phyloP scores from a whole-genome alignment of 495 filamentous ascomycete genomes.

The Xylaria venustula region DNA sequence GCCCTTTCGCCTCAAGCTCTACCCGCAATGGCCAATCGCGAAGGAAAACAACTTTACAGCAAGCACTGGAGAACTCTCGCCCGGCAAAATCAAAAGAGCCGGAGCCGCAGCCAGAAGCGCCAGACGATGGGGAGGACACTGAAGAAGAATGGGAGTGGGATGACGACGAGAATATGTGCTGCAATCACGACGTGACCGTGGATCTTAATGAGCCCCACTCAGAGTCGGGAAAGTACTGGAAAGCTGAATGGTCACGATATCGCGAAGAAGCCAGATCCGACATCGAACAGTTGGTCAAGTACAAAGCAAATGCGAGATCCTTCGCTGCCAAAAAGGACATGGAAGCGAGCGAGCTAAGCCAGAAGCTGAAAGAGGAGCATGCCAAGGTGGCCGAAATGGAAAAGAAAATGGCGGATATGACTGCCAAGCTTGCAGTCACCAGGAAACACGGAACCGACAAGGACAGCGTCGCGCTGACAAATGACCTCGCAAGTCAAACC shows the following conservation, averaged over 20 bases:
- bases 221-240: slow-evolving; percentile 90
- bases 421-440: slow-evolving; percentile 47
- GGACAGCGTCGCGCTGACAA: slow-evolving; percentile 50
- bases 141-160: slow-evolving; percentile 39
- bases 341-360: slow-evolving; percentile 68
- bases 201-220: slow-evolving; percentile 81
- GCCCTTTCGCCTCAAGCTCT: slow-evolving; percentile 51
- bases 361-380: slow-evolving; percentile 66
- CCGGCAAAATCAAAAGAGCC: slow-evolving; percentile 23
- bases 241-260: slow-evolving; percentile 81
- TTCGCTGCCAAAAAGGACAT: slow-evolving; percentile 89
- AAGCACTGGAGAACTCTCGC: slow-evolving; percentile 47
- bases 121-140: slow-evolving; percentile 20
- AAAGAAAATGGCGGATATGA: slow-evolving; percentile 62
- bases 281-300: slow-evolving; percentile 74
- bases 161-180: slow-evolving; percentile 44
- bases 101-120: slow-evolving; percentile 14
- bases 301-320: slow-evolving; percentile 79
- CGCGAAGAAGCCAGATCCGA: slow-evolving; percentile 74
- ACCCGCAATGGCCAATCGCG: slow-evolving; percentile 20
- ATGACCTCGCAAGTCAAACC: slow-evolving; percentile 65
- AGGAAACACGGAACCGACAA: slow-evolving; percentile 40
- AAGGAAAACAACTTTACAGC: slow-evolving; percentile 55
- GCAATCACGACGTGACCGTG: slow-evolving; percentile 62
- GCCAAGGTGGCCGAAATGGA: slow-evolving; percentile 56